Evolutionary conservation across 495 filamentous ascomycete genomes (phyloP).

Genomic region (Cryomyces minteri): DNA sequence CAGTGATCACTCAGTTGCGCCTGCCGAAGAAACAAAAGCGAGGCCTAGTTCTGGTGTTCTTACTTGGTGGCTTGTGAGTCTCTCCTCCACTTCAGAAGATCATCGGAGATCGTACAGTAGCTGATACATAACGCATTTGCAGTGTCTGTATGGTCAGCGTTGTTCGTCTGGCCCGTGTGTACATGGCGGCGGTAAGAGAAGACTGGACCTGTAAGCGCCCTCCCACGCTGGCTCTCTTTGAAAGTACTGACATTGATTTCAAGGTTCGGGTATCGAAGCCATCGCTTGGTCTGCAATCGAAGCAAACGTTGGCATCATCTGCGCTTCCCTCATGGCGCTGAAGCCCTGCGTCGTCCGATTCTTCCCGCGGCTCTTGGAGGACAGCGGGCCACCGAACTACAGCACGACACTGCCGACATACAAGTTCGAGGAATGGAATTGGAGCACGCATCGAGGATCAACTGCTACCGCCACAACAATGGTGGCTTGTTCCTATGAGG

Average conservation of each 20-base stretch:
- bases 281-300: constrained; percentile 19
- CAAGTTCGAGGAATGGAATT: too few relatives aligned
- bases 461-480: too few relatives aligned
- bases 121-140: not conserved
- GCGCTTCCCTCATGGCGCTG: constrained; percentile 18
- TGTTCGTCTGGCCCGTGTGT: not conserved
- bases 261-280: not conserved
- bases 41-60: constrained; percentile 33
- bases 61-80: constrained; percentile 28
- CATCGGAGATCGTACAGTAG: not conserved
- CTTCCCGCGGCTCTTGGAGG: constrained; percentile 13
- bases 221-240: not conserved
- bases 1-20: constrained; percentile 3
- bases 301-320: constrained; percentile 21
- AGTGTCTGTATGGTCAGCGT: constrained; percentile 7
- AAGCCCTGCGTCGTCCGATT: constrained; percentile 13
- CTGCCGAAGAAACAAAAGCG: constrained; percentile 24
- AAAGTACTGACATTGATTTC: too few relatives aligned
- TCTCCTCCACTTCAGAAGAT: not conserved
- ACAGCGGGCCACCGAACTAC: too few relatives aligned
- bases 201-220: not conserved
- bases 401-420: too few relatives aligned
- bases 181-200: not conserved
- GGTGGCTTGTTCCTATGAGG: too few relatives aligned
- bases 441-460: too few relatives aligned